These are phyloP conservation scores for Metschnikowia reukaufii DNA, from an alignment of 805 yeast species.

Conservation along the genomic window DNA sequence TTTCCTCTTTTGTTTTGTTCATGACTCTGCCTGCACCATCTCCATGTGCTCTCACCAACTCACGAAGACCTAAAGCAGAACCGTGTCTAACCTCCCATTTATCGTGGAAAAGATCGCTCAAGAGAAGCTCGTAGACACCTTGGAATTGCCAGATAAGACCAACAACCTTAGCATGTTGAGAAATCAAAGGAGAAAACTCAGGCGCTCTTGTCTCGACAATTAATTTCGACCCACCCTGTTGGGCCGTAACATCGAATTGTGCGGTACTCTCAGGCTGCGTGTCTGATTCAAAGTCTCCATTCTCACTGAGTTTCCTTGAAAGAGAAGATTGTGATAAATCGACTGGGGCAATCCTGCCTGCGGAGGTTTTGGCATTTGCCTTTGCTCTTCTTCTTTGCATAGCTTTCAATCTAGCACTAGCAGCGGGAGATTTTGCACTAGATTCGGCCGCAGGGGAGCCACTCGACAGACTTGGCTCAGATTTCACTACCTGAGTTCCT, in stretches of 20 bases:
- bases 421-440: constrained; percentile 28
- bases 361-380: constrained; percentile 56
- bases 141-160: constrained; percentile 92
- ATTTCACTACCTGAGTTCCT: constrained; percentile 3
- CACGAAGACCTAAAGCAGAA: constrained; percentile 88
- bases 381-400: constrained; percentile 92
- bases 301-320: constrained; percentile 51
- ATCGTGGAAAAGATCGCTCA: constrained; percentile 78
- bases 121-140: constrained; percentile 80
- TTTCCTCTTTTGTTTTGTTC: constrained; percentile 60
- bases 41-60: constrained; percentile 79
- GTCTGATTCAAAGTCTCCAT: constrained; percentile 30
- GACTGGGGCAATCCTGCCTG: constrained; percentile 49
- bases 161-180: constrained; percentile 68
- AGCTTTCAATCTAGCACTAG: constrained; percentile 82
- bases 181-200: constrained; percentile 63
- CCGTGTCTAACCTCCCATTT: constrained; percentile 97
- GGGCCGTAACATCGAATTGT: constrained; percentile 67
- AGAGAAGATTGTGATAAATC: constrained; percentile 73
- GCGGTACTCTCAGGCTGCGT: constrained; percentile 23
- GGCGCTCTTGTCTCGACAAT: constrained; percentile 78
- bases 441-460: constrained; percentile 18
- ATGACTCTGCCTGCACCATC: constrained; percentile 78
- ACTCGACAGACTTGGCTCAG: constrained; percentile 5
- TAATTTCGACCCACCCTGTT: constrained; percentile 74